Base-by-base conservation (phyloP, 1,284 basidiomycete species). In the Phellinidium pouzarii region DNA sequence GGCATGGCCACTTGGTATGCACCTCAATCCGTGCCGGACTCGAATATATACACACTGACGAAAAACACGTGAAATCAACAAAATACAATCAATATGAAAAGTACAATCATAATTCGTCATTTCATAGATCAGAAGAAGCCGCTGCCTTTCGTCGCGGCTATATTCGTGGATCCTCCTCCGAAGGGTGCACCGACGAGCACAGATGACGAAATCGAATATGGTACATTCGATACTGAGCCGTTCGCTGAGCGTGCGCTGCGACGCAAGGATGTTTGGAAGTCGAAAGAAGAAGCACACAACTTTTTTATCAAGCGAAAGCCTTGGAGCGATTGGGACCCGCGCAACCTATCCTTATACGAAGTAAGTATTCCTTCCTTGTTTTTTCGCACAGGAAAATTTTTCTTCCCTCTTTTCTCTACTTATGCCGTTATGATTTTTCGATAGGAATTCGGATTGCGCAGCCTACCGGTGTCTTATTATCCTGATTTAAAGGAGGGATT, bases 401-500 rank as follows among this genome's bases (percentile, higher is more conserved):
- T n/a, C n/a, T n/a, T n/a, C n/a, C n/a, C n/a, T n/a, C n/a, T n/a
- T 6, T 7, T 42, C 40, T 42, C 20, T n/a, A 22, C 8, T 7
- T 42, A 17, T 22, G 20, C 6, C 12, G 29, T 31, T 31, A 12
- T 7, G 12, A 31, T 31, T 31, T 42, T n/a, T 6, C 40, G 7
- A n/a, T 17, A 47, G 45, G 27, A 47, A 47, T 20, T 34, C 45
- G 45, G 45, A n/a, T 19, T 47, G 27, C 45, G 45, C n/a, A 2
- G 12, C 17, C 45, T 29, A 14, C 31, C 45, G 9, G 14, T n/a
- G 7, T 7, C 27, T 7, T 17, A n/a, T 6, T 47, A 47, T 20
- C 45, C 31, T 7, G 45, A 47, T 19, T 22, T 29, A 22, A 36
- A 31, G 22, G 31, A 29, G 20, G 45, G 31, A 3, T 25, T 47